phyloP scores from a whole-genome alignment of 148 eudicot species.

The Talinum fruticosum region DNA sequence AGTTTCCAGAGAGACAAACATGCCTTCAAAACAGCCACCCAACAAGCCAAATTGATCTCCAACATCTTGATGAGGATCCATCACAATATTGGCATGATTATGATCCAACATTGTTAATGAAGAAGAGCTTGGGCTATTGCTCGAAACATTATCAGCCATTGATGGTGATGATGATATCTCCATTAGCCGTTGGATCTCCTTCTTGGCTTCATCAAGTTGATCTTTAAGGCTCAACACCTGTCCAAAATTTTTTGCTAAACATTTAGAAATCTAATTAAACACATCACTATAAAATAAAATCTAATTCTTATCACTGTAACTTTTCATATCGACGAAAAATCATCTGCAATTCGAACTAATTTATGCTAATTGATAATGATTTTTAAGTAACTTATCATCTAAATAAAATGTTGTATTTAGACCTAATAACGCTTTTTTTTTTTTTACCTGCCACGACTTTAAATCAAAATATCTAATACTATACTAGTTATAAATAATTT shows the following conservation, averaged over 20 bases:
- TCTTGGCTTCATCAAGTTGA: conserved; percentile 52
- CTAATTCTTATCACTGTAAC: too few relatives aligned
- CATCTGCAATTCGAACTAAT: too few relatives aligned
- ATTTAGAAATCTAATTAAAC: too few relatives aligned
- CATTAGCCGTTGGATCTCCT: conserved; percentile 41
- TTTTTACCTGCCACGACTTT: too few relatives aligned
- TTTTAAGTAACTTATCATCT: too few relatives aligned
- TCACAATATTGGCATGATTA: conserved; percentile 20
- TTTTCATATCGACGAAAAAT: too few relatives aligned
- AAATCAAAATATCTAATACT: too few relatives aligned
- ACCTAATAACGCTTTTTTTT: too few relatives aligned
- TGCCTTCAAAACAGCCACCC: conserved; percentile 22
- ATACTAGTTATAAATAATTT: too few relatives aligned
- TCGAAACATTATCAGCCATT: conserved; percentile 41
- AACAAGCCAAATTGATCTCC: conserved; percentile 23
- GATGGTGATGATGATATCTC: conserved; percentile 27
- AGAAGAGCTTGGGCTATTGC: conserved; percentile 65
- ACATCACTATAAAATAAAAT: too few relatives aligned
- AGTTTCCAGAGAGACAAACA: conserved; percentile 13
- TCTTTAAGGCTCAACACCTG: conserved; percentile 55
- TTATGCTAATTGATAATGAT: too few relatives aligned
- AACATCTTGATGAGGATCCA: conserved; percentile 2
- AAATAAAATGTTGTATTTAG: too few relatives aligned
- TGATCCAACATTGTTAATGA: conserved; percentile 50
- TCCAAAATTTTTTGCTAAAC: background rate